Evolutionary conservation across 1,139 yeast species (phyloP).

Genomic region (Ogataea hybrid): DNA sequence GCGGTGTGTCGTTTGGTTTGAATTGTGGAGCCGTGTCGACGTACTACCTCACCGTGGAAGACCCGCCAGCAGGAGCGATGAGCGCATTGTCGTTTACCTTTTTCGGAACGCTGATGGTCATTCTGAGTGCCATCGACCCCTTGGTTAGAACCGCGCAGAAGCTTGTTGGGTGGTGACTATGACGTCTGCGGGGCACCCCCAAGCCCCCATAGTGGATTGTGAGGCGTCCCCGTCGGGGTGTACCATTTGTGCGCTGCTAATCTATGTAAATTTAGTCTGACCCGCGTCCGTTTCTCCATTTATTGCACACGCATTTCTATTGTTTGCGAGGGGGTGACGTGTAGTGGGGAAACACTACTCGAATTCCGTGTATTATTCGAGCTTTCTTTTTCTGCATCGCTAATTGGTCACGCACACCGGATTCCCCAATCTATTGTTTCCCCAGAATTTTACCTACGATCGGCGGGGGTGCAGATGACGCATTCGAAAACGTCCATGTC

Average conservation of each 20-base stretch:
- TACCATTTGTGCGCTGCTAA: neutral
- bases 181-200: neutral
- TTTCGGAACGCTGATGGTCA: constrained; percentile 72
- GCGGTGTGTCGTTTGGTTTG: constrained; percentile 75
- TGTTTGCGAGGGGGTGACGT: constrained; percentile 6
- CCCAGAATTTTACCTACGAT: constrained; percentile 9
- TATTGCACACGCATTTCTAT: neutral
- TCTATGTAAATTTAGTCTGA: constrained; percentile 2
- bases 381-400: constrained; percentile 8
- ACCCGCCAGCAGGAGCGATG: constrained; percentile 81
- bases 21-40: constrained; percentile 84
- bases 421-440: constrained; percentile 9
- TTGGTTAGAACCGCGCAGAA: constrained; percentile 37
- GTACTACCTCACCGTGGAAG: constrained; percentile 64
- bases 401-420: constrained; percentile 14
- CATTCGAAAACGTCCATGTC: constrained; percentile 2
- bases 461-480: constrained; percentile 10
- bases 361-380: neutral
- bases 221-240: constrained; percentile 1
- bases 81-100: constrained; percentile 68
- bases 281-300: constrained; percentile 16
- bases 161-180: constrained; percentile 32
- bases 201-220: neutral
- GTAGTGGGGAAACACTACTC: neutral
- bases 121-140: constrained; percentile 59